Percentiles rank a stretch among this genome's conserved stretches.
Evolutionary conservation across 2,329 filamentous ascomycete genomes (phyloP).

Genomic region (Aspergillus fijiensis): DNA sequence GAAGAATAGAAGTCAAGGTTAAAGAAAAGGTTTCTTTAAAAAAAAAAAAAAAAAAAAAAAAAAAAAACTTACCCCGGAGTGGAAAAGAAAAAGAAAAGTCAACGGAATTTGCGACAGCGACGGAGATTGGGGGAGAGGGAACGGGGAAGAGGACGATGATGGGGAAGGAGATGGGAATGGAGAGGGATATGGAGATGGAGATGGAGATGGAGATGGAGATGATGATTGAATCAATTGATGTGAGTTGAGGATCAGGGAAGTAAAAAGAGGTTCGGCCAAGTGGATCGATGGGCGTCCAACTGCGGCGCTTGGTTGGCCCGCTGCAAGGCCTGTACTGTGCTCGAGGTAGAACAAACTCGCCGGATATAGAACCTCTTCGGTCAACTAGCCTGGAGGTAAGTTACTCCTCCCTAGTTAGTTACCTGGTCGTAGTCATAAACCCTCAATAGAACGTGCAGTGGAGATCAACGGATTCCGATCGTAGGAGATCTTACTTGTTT

Average conservation of each 20-base stretch:
- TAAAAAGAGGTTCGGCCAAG: slow-evolving; percentile 22
- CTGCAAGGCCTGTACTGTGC: not conserved
- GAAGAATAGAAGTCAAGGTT: too few species aligned
- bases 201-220: not conserved
- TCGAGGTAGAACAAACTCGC: not conserved
- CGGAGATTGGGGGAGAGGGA: not conserved
- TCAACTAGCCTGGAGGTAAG: too few species aligned
- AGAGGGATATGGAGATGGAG: not conserved
- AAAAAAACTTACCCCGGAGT: not conserved
- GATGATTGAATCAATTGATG: not conserved
- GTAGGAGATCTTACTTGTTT: too few species aligned
- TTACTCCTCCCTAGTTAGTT: too few species aligned
- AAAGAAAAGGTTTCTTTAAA: not conserved
- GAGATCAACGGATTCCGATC: too few species aligned
- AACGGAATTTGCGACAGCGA: not conserved
- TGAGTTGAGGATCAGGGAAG: slow-evolving; percentile 9
- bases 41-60: not conserved
- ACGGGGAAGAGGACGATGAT: too few species aligned
- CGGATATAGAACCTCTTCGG: not conserved
- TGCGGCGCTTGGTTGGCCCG: slow-evolving; percentile 5
- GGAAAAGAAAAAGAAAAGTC: not conserved
- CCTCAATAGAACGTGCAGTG: too few species aligned
- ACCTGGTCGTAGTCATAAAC: too few species aligned
- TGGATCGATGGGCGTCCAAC: slow-evolving; percentile 11
- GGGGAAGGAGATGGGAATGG: not conserved